Conservation (phyloP, 805 yeast genomes). For the Saturnispora dispora region DNA sequence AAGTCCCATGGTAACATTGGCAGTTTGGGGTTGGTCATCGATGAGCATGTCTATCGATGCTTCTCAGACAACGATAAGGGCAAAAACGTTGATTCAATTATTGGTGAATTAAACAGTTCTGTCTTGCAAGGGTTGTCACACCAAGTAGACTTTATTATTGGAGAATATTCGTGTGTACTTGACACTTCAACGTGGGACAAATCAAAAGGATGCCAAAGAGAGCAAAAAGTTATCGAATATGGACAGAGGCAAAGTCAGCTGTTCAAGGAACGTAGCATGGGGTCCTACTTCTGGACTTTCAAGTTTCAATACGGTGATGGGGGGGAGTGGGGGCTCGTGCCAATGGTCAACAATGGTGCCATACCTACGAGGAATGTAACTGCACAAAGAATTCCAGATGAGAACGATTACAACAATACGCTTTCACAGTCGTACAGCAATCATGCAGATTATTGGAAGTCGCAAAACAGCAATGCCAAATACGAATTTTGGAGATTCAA, state of each 20-base stretch:
- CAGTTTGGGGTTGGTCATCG: conserved; percentile 60
- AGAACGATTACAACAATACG: conserved; percentile 33
- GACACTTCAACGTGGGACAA: conserved; percentile 69
- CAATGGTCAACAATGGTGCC: conserved; percentile 61
- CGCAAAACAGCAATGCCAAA: conserved; percentile 43
- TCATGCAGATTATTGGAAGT: conserved; percentile 65
- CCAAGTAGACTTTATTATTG: conserved; percentile 61
- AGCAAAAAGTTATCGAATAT: conserved; percentile 45
- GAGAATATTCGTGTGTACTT: conserved; percentile 85
- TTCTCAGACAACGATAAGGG: conserved; percentile 65
- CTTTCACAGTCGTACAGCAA: conserved; percentile 29
- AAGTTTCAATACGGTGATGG: conserved; percentile 85
- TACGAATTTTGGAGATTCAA: conserved; percentile 76
- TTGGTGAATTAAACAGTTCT: conserved; percentile 43
- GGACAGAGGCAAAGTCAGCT: conserved; percentile 48
- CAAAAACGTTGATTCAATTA: conserved; percentile 57
- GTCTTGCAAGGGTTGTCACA: conserved; percentile 39
- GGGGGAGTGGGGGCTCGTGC: conserved; percentile 92
- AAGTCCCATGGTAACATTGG: conserved; percentile 31
- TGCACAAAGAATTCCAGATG: conserved; percentile 28
- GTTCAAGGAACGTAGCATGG: conserved; percentile 52
- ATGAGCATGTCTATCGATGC: conserved; percentile 80
- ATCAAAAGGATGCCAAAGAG: conserved; percentile 33
- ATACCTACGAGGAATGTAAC: conserved; percentile 29
- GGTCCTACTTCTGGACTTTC: conserved; percentile 85